Base-by-base conservation (phyloP, 257 asterid genomes). In the Fraxinus pennsylvanica region DNA sequence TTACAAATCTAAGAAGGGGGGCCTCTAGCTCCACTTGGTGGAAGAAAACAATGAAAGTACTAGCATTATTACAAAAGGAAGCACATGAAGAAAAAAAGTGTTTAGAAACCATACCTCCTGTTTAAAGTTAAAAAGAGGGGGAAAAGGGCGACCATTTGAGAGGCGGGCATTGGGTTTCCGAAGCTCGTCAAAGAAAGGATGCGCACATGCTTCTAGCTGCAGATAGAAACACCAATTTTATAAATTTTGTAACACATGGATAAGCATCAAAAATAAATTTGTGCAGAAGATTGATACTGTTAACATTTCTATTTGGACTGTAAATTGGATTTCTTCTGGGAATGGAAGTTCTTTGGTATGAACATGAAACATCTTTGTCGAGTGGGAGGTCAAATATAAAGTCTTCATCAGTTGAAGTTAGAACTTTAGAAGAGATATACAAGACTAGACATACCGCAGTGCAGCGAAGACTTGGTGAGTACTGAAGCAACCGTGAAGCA, bases 391-490 rank as follows among this genome's bases (percentile, higher is more conserved):
- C 14, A 63, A 73, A 68, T 43, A 47, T 73, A 54, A 77, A 63
- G 2, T 27, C 33, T 25, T 27, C 17, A 9, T 4, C 32, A 10
- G 33, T 22, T 22, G n/a, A 35, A 15, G 21, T 61, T 14, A 25
- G 35, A 72, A 73, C 13, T 32, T 41, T 19, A 71, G 10, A 21
- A 32, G 73, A 57, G 67, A 15, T 30, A 78, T 52, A 45, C 1
- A 75, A 79, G 67, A 25, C 54, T 45, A 85, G 75, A 88, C 95
- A 47, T 80, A 88, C 89, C 8, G 98, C 97, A 75, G 97, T 86
- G 86, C 97, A 94, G 54, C 98, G 96, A 79, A 94, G 98, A 86
- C 91, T 92, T 59, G 98, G 98, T 47, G 98, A 94, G 80, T 94
- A 94, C 67, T 94, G 98, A 75, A 94, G 95, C 66, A 94, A 90